phyloP scores from a whole-genome alignment of 805 yeast genomes.

The Starmerella vitae region DNA sequence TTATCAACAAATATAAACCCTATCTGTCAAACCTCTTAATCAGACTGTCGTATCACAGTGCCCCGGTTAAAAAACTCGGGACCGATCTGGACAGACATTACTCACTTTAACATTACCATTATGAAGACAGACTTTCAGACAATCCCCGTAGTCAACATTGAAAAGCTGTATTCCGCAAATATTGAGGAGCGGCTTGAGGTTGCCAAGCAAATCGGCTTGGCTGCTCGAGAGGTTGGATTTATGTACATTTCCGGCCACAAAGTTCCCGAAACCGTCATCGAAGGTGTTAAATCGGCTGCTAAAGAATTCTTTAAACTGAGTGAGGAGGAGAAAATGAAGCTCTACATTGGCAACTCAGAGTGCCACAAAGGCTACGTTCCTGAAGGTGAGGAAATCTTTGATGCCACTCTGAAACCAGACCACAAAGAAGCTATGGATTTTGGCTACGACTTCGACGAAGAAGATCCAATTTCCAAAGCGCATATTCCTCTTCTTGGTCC shows the following conservation, averaged over 20 bases:
- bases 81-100: no score
- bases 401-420: constrained; percentile 28
- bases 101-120: neutral
- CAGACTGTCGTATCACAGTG: no score
- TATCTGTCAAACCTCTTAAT: no score
- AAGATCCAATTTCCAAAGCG: constrained; percentile 29
- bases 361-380: constrained; percentile 31
- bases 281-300: constrained; percentile 32
- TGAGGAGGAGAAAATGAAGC: constrained; percentile 30
- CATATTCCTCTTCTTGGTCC: constrained; percentile 37
- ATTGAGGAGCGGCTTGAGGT: neutral
- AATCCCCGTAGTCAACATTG: neutral
- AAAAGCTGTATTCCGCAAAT: neutral
- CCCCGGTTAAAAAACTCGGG: no score
- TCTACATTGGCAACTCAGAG: constrained; percentile 36
- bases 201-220: neutral
- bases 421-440: constrained; percentile 51
- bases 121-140: neutral
- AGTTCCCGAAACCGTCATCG: neutral
- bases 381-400: constrained; percentile 3
- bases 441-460: constrained; percentile 25
- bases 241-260: constrained; percentile 35
- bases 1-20: no score
- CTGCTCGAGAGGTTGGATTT: constrained; percentile 34
- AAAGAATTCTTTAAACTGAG: constrained; percentile 36